Conservation (phyloP, 208 protist species). For the Cochliopodium minus region DNA sequence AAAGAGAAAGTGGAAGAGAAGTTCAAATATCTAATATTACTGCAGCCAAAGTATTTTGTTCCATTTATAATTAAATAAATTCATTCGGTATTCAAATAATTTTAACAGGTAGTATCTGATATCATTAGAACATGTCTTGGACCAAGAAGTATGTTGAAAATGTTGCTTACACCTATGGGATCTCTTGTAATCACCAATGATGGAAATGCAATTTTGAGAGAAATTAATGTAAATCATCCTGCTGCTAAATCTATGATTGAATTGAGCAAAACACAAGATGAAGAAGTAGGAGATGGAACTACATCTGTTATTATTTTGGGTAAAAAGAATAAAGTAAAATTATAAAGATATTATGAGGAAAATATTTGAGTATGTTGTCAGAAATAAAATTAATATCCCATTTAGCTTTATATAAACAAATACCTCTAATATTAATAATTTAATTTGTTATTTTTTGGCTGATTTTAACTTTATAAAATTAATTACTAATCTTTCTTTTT, state of each 20-base stretch:
- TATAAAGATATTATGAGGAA: no score
- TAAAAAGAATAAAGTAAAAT: no score
- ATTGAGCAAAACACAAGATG: constrained; percentile 91
- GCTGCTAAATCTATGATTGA: constrained; percentile 99
- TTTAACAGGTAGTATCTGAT: constrained; percentile 85
- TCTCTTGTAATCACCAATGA: constrained; percentile 99
- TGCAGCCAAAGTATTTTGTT: constrained; percentile 69
- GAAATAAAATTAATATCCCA: no score
- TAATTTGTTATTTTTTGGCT: no score
- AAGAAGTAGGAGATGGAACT: constrained; percentile 97
- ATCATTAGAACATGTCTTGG: constrained; percentile 97
- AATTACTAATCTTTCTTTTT: not conserved
- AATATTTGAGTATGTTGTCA: no score
- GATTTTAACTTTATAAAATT: not conserved
- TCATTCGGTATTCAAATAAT: constrained; percentile 8
- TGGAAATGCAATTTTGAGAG: constrained; percentile 97
- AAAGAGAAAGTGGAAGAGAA: constrained; percentile 83
- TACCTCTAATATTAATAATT: no score
- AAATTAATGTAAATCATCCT: constrained; percentile 98
- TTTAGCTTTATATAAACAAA: no score
- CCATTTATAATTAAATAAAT: not conserved
- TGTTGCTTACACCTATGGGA: constrained; percentile 99
- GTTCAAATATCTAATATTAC: constrained; percentile 94
- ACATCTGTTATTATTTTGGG: constrained; percentile 95
- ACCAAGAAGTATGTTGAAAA: constrained; percentile 99